Conservation (phyloP, 768 basidiomycete genomes). For the Ramaria sp. region DNA sequence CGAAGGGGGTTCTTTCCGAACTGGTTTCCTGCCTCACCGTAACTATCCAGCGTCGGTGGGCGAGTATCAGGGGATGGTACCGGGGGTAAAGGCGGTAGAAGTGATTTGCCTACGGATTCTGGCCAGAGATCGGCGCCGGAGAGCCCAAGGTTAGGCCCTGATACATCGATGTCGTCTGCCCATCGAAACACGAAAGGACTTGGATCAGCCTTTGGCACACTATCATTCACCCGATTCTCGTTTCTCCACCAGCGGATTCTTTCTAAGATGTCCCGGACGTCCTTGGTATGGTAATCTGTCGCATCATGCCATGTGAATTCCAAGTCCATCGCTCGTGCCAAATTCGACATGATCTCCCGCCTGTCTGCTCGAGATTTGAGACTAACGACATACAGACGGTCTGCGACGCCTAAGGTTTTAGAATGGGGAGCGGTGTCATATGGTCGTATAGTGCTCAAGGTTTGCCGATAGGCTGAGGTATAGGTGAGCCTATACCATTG, state of each 20-base stretch:
- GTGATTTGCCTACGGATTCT: neutral
- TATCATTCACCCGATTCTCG: neutral
- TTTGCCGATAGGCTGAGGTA: neutral
- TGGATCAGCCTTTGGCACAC: neutral
- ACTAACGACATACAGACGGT: neutral
- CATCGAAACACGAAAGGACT: neutral
- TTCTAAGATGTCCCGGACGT: neutral
- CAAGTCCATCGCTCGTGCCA: slow-evolving; percentile 1
- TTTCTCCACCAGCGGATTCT: slow-evolving; percentile 1
- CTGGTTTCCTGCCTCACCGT: neutral
- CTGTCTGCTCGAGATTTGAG: neutral
- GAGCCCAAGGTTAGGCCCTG: neutral
- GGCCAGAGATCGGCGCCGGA: slow-evolving; percentile 4
- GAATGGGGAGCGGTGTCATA: neutral
- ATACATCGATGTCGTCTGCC: slow-evolving; percentile 1
- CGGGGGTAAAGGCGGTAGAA: neutral
- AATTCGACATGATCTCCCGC: neutral
- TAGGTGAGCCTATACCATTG: too few relatives aligned
- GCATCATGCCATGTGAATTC: slow-evolving; percentile 5
- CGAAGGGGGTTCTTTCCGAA: neutral
- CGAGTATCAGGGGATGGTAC: neutral
- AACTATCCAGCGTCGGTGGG: neutral
- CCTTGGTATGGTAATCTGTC: neutral
- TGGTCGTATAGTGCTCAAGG: neutral
- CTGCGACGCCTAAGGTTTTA: slow-evolving; percentile 2